Evolutionary conservation across 208 protist genomes (phyloP).

Genomic region (Angomonas ambiguus): DNA sequence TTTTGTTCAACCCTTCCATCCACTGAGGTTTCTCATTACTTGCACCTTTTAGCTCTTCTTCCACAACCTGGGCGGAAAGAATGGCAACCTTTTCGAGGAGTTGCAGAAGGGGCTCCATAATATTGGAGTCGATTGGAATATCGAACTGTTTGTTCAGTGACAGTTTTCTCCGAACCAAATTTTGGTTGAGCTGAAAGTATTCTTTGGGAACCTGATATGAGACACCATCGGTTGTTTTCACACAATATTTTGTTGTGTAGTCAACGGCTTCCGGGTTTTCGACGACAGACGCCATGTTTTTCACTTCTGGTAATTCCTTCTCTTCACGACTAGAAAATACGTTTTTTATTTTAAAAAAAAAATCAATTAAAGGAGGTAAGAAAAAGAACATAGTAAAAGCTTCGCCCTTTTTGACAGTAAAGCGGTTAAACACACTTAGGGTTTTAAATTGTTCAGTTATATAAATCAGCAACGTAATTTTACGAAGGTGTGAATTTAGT

Average conservation of each 20-base stretch:
- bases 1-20: slow-evolving; percentile 75
- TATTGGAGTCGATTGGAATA: slow-evolving; percentile 49
- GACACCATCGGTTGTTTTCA: slow-evolving; percentile 63
- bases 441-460: no score
- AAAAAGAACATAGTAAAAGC: no score
- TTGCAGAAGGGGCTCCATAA: slow-evolving; percentile 49
- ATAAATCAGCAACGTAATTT: no score
- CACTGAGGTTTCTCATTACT: slow-evolving; percentile 48
- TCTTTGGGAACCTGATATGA: slow-evolving; percentile 79
- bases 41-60: slow-evolving; percentile 34
- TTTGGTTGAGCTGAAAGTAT: slow-evolving; percentile 63
- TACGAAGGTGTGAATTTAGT: no score
- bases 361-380: background rate
- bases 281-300: slow-evolving; percentile 38
- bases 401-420: no score
- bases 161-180: slow-evolving; percentile 53
- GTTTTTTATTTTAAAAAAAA: background rate
- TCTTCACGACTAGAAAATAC: no score
- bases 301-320: no score
- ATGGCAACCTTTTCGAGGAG: slow-evolving; percentile 77
- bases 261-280: slow-evolving; percentile 72
- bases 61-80: slow-evolving; percentile 44
- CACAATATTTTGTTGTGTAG: slow-evolving; percentile 79
- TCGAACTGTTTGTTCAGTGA: slow-evolving; percentile 53
- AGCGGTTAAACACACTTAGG: no score